A percentile compares a stretch with the other conserved stretches of the same genome.
These are phyloP conservation scores for Nannizzia gypsea DNA, from an alignment of 2,329 filamentous ascomycete genomes.

Conservation along the genomic window DNA sequence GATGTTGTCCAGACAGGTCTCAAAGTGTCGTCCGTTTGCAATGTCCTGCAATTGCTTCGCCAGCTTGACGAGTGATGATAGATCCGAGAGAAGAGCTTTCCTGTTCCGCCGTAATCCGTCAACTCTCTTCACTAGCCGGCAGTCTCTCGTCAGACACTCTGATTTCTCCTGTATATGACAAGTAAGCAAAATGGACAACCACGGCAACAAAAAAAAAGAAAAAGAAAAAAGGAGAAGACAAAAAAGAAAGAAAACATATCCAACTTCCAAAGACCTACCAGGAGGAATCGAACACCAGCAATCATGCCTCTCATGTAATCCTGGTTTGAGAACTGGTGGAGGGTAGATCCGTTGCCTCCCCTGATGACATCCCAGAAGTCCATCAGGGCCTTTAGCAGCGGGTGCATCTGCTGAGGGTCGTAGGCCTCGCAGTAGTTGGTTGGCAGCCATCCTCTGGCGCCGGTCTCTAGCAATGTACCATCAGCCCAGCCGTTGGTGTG, in stretches of 20 bases:
- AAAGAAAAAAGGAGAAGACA: neutral
- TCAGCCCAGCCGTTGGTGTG: conserved; percentile 99
- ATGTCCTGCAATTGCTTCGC: conserved; percentile 74
- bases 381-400: conserved; percentile 70
- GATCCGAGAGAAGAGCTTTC: conserved; percentile 77
- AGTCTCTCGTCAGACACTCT: conserved; percentile 75
- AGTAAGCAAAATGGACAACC: conserved; percentile 2
- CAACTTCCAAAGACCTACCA: conserved; percentile 61
- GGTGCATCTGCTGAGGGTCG: conserved; percentile 75
- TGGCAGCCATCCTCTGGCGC: conserved; percentile 84
- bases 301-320: conserved; percentile 92
- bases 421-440: conserved; percentile 98
- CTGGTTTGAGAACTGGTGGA: conserved; percentile 73
- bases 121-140: conserved; percentile 59
- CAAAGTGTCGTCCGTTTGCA: conserved; percentile 39
- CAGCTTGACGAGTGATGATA: conserved; percentile 79
- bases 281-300: conserved; percentile 75
- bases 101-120: conserved; percentile 67
- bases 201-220: neutral
- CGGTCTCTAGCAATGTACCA: conserved; percentile 75
- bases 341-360: conserved; percentile 62
- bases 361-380: conserved; percentile 87
- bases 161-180: conserved; percentile 58
- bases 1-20: conserved; percentile 40
- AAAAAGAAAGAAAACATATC: too few species aligned